Evolutionary conservation across 2,329 filamentous ascomycete species (phyloP).

Genomic region (Diplocarpon mali): DNA sequence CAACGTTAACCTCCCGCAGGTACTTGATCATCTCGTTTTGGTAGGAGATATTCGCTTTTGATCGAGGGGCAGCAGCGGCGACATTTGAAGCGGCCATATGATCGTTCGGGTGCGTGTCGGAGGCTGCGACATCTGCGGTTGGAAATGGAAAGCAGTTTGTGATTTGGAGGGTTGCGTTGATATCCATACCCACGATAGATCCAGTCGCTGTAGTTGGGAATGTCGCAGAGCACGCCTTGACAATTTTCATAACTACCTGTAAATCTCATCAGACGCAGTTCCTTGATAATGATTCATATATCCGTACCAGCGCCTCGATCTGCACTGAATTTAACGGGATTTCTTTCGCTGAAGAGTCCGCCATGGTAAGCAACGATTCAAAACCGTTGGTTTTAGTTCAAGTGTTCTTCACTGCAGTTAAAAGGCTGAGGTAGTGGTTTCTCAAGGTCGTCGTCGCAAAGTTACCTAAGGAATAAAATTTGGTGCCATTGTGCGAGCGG

Average conservation of each 20-base stretch:
- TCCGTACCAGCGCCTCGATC: conserved; percentile 82
- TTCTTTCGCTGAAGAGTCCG: conserved; percentile 47
- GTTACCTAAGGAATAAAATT: not conserved
- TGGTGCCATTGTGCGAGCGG: not conserved
- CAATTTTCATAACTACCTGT: conserved; percentile 93
- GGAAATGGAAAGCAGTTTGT: conserved; percentile 96
- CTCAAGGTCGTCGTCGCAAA: conserved; percentile 2
- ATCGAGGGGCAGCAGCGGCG: conserved; percentile 79
- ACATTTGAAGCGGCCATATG: conserved; percentile 53
- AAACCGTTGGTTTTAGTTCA: not conserved
- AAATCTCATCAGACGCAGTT: conserved; percentile 18
- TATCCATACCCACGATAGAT: conserved; percentile 88
- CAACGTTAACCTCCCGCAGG: conserved; percentile 92
- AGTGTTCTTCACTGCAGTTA: not conserved
- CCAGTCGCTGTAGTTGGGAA: conserved; percentile 88
- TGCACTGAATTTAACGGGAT: conserved; percentile 75
- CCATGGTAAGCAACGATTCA: conserved; percentile 36
- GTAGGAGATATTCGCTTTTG: conserved; percentile 81
- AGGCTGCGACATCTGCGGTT: conserved; percentile 57
- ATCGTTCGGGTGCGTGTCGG: conserved; percentile 64
- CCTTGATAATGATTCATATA: conserved; percentile 25
- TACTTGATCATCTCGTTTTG: conserved; percentile 96
- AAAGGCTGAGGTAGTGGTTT: not conserved
- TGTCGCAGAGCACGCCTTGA: conserved; percentile 80
- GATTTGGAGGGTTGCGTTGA: conserved; percentile 68